These are phyloP conservation scores for Pholiota adiposa DNA, from an alignment of 1,284 basidiomycete genomes.

Conservation along the genomic window DNA sequence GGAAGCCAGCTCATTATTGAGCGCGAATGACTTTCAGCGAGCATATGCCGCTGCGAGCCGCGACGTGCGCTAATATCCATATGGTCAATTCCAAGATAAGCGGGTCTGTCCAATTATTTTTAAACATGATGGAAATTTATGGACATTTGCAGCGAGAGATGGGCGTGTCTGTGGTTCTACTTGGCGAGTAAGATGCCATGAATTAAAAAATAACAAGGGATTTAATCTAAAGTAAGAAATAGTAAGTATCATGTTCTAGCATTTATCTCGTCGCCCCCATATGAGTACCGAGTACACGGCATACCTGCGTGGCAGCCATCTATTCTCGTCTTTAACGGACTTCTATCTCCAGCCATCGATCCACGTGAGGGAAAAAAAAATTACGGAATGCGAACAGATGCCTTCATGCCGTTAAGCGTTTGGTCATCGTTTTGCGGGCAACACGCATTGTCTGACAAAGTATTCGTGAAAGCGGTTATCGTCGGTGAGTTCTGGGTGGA, in stretches of 20 bases:
- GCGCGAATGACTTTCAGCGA: conserved; percentile 1
- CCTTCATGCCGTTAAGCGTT: neutral
- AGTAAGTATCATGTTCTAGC: conserved; percentile 4
- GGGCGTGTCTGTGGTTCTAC: neutral
- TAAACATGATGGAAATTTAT: conserved; percentile 8
- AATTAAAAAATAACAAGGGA: neutral
- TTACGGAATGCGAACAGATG: neutral
- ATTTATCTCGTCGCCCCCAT: conserved; percentile 10
- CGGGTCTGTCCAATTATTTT: conserved; percentile 15
- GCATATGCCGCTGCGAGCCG: conserved; percentile 2
- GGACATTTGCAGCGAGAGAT: neutral
- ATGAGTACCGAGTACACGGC: conserved; percentile 5
- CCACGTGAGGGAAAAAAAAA: conserved; percentile 3
- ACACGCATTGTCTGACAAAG: conserved; percentile 73
- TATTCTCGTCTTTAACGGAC: conserved; percentile 3
- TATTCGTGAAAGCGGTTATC: conserved; percentile 92
- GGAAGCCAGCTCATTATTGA: neutral
- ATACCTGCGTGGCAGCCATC: conserved; percentile 18
- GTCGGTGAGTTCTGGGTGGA: conserved; percentile 92
- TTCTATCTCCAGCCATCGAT: conserved; percentile 16
- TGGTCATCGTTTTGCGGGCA: conserved; percentile 24
- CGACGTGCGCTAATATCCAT: neutral
- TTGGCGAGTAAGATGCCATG: neutral
- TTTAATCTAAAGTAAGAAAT: conserved; percentile 3
- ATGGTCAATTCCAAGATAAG: conserved; percentile 11